These are phyloP conservation scores for Tulasnella sp. DNA, from an alignment of 768 basidiomycete genomes.

Conservation along the genomic window DNA sequence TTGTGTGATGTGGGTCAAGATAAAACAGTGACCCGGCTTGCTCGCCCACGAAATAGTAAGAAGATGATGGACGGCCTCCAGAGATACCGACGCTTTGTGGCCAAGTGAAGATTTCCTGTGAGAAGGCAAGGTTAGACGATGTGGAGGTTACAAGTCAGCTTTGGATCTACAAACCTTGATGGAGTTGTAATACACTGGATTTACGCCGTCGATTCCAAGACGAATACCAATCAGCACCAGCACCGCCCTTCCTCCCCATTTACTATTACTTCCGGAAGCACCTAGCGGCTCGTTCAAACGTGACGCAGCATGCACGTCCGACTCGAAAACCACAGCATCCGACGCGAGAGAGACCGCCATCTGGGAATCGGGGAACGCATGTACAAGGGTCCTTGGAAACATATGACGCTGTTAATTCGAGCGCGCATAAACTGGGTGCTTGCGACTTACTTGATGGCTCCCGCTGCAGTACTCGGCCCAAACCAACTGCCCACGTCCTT, in stretches of 20 bases:
- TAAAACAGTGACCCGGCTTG: slow-evolving; percentile 84
- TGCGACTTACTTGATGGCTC: slow-evolving; percentile 68
- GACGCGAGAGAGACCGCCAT: slow-evolving; percentile 73
- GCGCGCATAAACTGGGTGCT: background rate
- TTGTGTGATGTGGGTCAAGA: slow-evolving; percentile 68
- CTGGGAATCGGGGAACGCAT: slow-evolving; percentile 66
- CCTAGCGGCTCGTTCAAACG: slow-evolving; percentile 2
- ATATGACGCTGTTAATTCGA: background rate
- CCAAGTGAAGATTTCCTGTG: slow-evolving; percentile 74
- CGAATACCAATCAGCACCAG: slow-evolving; percentile 78
- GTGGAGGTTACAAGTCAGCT: background rate
- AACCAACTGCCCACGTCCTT: slow-evolving; percentile 98
- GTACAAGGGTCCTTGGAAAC: slow-evolving; percentile 52
- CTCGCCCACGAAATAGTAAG: slow-evolving; percentile 93
- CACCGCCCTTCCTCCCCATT: slow-evolving; percentile 78
- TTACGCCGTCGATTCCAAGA: slow-evolving; percentile 85
- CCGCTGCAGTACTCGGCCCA: slow-evolving; percentile 94
- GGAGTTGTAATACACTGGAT: slow-evolving; percentile 87
- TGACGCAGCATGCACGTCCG: slow-evolving; percentile 77
- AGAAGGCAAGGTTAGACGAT: background rate
- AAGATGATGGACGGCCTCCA: slow-evolving; percentile 91
- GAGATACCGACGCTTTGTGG: slow-evolving; percentile 96
- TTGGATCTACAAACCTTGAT: slow-evolving; percentile 43
- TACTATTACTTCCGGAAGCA: background rate
- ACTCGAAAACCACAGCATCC: slow-evolving; percentile 73